Evolutionary conservation across 176 grass and related monocot species (phyloP).

Genomic region (Aegilops bicornis): DNA sequence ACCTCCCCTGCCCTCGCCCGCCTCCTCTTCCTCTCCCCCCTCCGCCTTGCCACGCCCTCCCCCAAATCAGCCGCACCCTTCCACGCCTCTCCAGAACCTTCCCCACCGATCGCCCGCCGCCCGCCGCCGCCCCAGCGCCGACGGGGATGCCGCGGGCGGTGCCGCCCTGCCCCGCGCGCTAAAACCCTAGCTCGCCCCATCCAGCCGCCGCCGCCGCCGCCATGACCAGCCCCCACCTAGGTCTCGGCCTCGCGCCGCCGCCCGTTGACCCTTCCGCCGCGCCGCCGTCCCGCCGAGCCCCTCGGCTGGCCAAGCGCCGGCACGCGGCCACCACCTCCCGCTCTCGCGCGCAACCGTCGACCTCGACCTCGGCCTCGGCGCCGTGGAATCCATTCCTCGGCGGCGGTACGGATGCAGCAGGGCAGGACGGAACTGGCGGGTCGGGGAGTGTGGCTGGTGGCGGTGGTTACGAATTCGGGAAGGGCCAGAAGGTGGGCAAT

Average conservation of each 20-base stretch:
- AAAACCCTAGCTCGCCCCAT: constrained; percentile 33
- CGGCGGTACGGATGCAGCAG: constrained; percentile 1
- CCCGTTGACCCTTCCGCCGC: background rate
- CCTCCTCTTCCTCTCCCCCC: background rate
- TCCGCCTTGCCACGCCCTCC: background rate
- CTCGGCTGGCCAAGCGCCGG: constrained; percentile 44
- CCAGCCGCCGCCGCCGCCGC: background rate
- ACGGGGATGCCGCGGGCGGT: constrained; percentile 31
- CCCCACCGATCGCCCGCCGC: constrained; percentile 9
- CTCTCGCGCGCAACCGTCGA: constrained; percentile 7
- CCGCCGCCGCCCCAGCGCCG: background rate
- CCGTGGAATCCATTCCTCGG: constrained; percentile 50
- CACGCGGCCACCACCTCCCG: constrained; percentile 20
- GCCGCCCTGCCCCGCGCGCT: constrained; percentile 13
- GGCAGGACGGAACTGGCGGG: background rate
- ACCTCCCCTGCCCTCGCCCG: background rate
- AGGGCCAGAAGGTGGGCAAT: background rate
- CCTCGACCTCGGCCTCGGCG: background rate
- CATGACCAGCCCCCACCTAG: constrained; percentile 43
- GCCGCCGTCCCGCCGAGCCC: constrained; percentile 2
- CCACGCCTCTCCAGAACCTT: background rate
- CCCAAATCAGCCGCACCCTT: constrained; percentile 19
- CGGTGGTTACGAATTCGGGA: constrained; percentile 3
- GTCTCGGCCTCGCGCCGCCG: constrained; percentile 33
- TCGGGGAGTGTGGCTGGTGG: background rate